Evolutionary conservation across 345 rosid species (phyloP), one percentile per base, ranked within the genome.

Genomic region (Populus davidiana): DNA sequence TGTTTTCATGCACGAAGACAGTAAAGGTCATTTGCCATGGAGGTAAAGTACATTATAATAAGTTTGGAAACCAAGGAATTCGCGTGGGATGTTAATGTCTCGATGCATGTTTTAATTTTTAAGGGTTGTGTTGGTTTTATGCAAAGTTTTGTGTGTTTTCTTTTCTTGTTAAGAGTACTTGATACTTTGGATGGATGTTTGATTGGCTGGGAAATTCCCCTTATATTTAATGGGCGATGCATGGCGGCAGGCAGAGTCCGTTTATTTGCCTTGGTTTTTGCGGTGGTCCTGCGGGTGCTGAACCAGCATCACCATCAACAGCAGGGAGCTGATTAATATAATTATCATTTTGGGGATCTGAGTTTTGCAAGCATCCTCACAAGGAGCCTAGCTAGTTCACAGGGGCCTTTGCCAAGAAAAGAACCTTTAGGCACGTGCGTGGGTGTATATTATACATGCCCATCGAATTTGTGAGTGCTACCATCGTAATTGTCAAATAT

Each of bases 31-130:
- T 49, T 67, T 66, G 80, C 72, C 67, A 61, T 66, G 64, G 64
- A 4, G 29, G 27, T 12, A 59, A 8, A 3, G 62, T n/a, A 21
- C n/a, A 56, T n/a, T 56, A 56, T 31, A 74, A 63, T 4, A 27
- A 73, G 69, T 76, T 75, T 56, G 67, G 78, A 71, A 81, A 81
- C 82, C 84, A 75, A 81, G 79, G 29, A 80, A n/a, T 63, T 82
- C 83, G 82, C 78, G 81, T 82, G 77, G 50, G 75, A 80, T 76
- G 83, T 82, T 75, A 69, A 80, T 76, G 69, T 84, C 87, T 85
- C 83, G 77, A 77, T 80, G 71, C 76, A 59, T 59, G 64, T 59
- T 59, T 59, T n/a, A 59, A 10, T 59, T 59, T 23, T 59, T 4
- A 59, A 59, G 47, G 47, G 47, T 59, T 59, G 64, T 59, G 29